Evolutionary conservation across 495 filamentous ascomycete species (phyloP).

Genomic region (Aspergillus ostianus): DNA sequence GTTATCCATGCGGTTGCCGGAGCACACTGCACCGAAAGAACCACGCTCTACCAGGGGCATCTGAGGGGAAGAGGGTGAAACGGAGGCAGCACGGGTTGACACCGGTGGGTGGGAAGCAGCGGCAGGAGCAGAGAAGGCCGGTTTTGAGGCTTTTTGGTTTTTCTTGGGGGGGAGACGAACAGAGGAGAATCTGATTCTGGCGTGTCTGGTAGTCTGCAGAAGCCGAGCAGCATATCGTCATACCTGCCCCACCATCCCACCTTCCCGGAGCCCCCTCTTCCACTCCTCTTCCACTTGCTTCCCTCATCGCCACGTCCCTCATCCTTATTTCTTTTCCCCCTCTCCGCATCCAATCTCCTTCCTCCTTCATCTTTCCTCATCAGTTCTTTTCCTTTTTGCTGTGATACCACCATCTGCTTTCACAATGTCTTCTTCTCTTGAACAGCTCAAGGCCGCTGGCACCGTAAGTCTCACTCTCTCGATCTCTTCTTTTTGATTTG

Average conservation of each 20-base stretch:
- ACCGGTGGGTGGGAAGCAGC: background rate
- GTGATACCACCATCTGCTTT: slow-evolving; percentile 7
- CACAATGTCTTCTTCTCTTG: slow-evolving; percentile 82
- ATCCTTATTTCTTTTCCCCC: slow-evolving; percentile 10
- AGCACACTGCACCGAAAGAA: slow-evolving; percentile 40
- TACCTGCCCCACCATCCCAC: slow-evolving; percentile 37
- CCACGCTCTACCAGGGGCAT: background rate
- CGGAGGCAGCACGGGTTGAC: background rate
- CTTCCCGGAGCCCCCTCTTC: slow-evolving; percentile 9
- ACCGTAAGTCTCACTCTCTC: slow-evolving; percentile 63
- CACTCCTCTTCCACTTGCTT: slow-evolving; percentile 9
- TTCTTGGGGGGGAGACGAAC: background rate
- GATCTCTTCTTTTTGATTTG: background rate
- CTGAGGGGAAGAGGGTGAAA: slow-evolving; percentile 9
- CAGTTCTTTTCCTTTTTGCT: background rate
- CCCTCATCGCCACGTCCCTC: slow-evolving; percentile 30
- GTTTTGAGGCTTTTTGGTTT: background rate
- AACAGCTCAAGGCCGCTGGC: slow-evolving; percentile 94
- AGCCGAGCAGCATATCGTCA: slow-evolving; percentile 27
- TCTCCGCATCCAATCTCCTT: slow-evolving; percentile 10
- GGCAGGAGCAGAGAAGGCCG: background rate
- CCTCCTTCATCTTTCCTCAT: slow-evolving; percentile 2
- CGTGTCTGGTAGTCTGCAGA: background rate
- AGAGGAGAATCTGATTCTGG: background rate
- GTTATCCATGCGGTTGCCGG: slow-evolving; percentile 31